Percentiles rank a stretch among this genome's conserved stretches.
Evolutionary conservation across 768 basidiomycete species (phyloP).

Genomic region (Lanmaoa pseudosensibilis): DNA sequence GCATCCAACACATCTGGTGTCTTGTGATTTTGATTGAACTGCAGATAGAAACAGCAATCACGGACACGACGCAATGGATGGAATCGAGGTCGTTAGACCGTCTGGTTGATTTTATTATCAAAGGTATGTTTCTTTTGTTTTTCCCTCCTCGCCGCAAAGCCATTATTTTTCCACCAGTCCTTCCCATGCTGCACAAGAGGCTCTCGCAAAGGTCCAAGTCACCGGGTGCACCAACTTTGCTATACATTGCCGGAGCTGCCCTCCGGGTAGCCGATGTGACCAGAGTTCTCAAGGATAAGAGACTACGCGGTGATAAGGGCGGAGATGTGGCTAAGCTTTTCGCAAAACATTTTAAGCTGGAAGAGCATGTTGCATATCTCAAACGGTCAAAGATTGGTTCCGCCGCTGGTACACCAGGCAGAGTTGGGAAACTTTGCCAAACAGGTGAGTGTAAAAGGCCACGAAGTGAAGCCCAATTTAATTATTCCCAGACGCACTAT

Average conservation of each 20-base stretch:
- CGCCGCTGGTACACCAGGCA: conserved; percentile 90
- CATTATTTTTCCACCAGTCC: conserved; percentile 39
- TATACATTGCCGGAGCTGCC: conserved; percentile 87
- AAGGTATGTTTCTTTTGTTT: conserved; percentile 48
- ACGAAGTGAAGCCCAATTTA: neutral
- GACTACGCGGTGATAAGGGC: conserved; percentile 74
- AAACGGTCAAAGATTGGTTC: conserved; percentile 81
- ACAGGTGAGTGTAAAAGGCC: conserved; percentile 48
- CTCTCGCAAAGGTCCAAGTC: conserved; percentile 74
- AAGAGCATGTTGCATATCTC: conserved; percentile 84
- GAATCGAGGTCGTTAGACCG: conserved; percentile 69
- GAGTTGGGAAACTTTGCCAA: conserved; percentile 83
- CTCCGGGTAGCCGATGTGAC: conserved; percentile 89
- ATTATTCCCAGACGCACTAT: conserved; percentile 58
- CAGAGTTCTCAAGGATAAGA: conserved; percentile 66
- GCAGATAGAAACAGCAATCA: conserved; percentile 67
- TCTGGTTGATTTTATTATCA: conserved; percentile 72
- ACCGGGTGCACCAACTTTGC: conserved; percentile 81
- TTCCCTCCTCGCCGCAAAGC: neutral
- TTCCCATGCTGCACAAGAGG: conserved; percentile 66
- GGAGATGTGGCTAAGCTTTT: conserved; percentile 95
- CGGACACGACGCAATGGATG: conserved; percentile 75
- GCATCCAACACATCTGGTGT: neutral
- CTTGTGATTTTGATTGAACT: conserved; percentile 47
- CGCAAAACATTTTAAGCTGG: conserved; percentile 89